Conservation (phyloP, 441 rosid species). For the Eutrema salsugineum region DNA sequence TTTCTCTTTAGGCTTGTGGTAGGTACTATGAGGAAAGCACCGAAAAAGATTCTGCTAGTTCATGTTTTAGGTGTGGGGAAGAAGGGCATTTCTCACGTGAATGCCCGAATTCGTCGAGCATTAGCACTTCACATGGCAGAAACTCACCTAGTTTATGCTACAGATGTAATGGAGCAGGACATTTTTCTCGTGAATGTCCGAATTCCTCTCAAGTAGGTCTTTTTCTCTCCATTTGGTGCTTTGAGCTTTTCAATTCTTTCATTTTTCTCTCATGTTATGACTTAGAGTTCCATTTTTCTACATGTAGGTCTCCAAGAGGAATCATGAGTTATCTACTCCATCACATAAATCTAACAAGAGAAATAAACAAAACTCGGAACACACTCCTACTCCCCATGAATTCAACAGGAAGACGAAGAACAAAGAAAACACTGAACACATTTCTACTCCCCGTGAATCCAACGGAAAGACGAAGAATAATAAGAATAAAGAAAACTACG, state of each 20-base stretch:
- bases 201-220: conserved; percentile 49
- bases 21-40: conserved; percentile 40
- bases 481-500: conserved; percentile 22
- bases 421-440: conserved; percentile 30
- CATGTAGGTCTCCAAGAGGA: conserved; percentile 52
- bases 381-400: conserved; percentile 44
- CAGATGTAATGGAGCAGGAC: conserved; percentile 71
- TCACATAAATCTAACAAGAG: conserved; percentile 32
- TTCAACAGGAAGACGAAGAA: conserved; percentile 33
- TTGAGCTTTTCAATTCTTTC: background rate
- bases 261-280: background rate
- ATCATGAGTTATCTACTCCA: conserved; percentile 38
- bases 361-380: conserved; percentile 25
- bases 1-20: conserved; percentile 46
- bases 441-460: conserved; percentile 50
- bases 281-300: background rate
- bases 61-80: conserved; percentile 75
- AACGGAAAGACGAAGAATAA: conserved; percentile 32
- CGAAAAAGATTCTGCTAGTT: conserved; percentile 23
- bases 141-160: conserved; percentile 53
- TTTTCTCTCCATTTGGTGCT: background rate
- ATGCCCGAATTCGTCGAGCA: conserved; percentile 51
- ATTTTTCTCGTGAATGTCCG: conserved; percentile 81
- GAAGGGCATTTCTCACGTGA: conserved; percentile 87
- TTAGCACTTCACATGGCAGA: conserved; percentile 22